Percentiles rank a stretch among this genome's conserved stretches.
phyloP scores from a whole-genome alignment of 345 rosid genomes.

The Rubroshorea leprosula region DNA sequence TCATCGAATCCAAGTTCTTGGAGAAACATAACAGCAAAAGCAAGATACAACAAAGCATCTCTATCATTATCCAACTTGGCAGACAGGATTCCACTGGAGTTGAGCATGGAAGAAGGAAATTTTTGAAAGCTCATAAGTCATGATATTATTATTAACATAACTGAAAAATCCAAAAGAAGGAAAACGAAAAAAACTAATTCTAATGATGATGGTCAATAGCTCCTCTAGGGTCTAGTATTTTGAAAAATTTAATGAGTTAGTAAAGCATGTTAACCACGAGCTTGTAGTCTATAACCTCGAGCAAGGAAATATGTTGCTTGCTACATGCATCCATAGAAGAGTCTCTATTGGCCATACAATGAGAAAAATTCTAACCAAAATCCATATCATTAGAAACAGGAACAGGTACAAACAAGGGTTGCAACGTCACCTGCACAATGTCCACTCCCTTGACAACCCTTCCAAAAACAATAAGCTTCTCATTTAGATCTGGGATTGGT shows the following conservation, averaged over 20 bases:
- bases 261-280: no score
- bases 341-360: background rate
- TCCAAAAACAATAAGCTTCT: conserved; percentile 59
- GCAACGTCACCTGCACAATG: conserved; percentile 39
- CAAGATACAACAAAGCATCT: background rate
- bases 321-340: background rate
- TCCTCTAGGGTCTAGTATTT: no score
- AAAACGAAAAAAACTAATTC: no score
- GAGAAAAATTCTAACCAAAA: no score
- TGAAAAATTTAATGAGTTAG: no score
- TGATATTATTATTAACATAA: background rate
- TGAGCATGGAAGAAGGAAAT: background rate
- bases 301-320: background rate
- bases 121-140: background rate
- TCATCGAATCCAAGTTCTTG: background rate
- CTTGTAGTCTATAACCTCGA: no score
- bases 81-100: background rate
- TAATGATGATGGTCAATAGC: no score
- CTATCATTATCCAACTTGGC: no score
- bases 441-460: conserved; percentile 53
- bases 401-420: conserved; percentile 4
- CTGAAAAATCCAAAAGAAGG: no score
- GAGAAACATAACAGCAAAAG: background rate
- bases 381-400: background rate
- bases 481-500: conserved; percentile 53